Evolutionary conservation across 805 yeast genomes (phyloP), one percentile per base, ranked within the genome.

Genomic region (Nakazawaea pomicola): DNA sequence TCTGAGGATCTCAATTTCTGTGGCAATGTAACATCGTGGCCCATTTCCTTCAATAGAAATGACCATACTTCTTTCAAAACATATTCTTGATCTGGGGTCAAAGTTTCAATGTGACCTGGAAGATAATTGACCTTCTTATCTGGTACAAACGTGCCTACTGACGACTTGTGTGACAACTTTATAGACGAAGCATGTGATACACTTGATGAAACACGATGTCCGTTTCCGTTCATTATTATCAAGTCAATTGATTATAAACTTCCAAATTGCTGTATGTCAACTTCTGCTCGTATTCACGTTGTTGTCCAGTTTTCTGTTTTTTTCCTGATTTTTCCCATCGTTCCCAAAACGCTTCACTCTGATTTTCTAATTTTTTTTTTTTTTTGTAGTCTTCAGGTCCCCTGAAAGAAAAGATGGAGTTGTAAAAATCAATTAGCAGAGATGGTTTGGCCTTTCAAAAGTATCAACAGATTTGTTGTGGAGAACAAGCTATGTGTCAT

Each of bases 51-150:
- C 48, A 84, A 63, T 35, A 78, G 52, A 51, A 78, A 70, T 37
- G 82, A 78, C 89, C 90, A 85, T 4, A 74, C 69, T 52, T 82
- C 86, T 58, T 85, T 85, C 54, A 83, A 61, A 15, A 70, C 68
- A 38, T 70, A 52, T 53, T 83, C 90, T 56, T 83, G 79, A 18
- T 80, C 83, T 2, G 61, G 49, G 3, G 74, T 67, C 24, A 78
- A 55, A 2, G 72, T 65, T 43, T 63, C 65, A 32, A 67, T 63
- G 47, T 75, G 65, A 5, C 79, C 78, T 5, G 64, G 55, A 14
- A 14, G 17, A 28, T 40, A 40, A 6, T 17, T 17, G 2, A 39
- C 39, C 19, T 40, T 34, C 29, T 34, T 20, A 23, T 40, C 43
- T 3, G 43, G 43, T 14, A 40, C 39, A 30, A 40, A 40, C 10